Percentiles rank a stretch among this genome's conserved stretches.
phyloP scores from a whole-genome alignment of 495 filamentous ascomycete species.

The Aspergillus olivimuriae region DNA sequence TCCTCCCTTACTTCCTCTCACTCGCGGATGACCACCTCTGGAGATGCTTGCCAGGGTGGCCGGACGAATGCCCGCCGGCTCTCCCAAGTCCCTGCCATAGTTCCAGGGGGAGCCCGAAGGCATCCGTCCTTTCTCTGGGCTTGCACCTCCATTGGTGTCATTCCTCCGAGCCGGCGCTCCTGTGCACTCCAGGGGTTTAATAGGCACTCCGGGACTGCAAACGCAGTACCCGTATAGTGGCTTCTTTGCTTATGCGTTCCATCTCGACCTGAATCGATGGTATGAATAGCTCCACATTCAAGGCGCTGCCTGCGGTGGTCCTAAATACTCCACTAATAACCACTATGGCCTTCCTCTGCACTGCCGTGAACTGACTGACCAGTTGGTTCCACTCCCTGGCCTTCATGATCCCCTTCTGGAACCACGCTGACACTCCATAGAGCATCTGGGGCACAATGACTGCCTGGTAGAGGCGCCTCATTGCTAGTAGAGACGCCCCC shows the following conservation, averaged over 20 bases:
- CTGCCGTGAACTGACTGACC: not conserved
- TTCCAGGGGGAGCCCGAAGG: slow-evolving; percentile 5
- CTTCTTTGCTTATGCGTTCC: slow-evolving; percentile 7
- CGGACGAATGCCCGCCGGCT: slow-evolving; percentile 13
- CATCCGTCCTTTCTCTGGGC: slow-evolving; percentile 1
- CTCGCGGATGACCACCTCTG: slow-evolving; percentile 10
- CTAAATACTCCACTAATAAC: slow-evolving; percentile 9
- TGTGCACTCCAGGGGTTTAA: not conserved
- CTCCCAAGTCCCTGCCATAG: slow-evolving; percentile 8
- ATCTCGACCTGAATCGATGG: slow-evolving; percentile 8
- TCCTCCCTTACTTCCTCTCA: slow-evolving; percentile 3
- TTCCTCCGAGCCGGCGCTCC: not conserved
- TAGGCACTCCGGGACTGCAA: not conserved
- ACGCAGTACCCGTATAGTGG: not conserved
- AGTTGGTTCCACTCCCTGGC: not conserved
- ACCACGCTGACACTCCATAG: slow-evolving; percentile 11
- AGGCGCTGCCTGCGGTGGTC: not conserved
- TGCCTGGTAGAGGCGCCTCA: slow-evolving; percentile 14
- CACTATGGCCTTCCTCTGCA: slow-evolving; percentile 4
- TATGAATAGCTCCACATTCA: slow-evolving; percentile 9
- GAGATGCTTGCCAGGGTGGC: slow-evolving; percentile 10
- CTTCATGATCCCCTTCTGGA: not conserved
- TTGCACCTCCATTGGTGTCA: not conserved
- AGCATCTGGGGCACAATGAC: slow-evolving; percentile 15
- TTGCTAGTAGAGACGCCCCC: not conserved